Percentiles rank a stretch among this genome's conserved stretches.
These are phyloP conservation scores for Stellera chamaejasme DNA, from an alignment of 345 rosid genomes.

Conservation along the genomic window DNA sequence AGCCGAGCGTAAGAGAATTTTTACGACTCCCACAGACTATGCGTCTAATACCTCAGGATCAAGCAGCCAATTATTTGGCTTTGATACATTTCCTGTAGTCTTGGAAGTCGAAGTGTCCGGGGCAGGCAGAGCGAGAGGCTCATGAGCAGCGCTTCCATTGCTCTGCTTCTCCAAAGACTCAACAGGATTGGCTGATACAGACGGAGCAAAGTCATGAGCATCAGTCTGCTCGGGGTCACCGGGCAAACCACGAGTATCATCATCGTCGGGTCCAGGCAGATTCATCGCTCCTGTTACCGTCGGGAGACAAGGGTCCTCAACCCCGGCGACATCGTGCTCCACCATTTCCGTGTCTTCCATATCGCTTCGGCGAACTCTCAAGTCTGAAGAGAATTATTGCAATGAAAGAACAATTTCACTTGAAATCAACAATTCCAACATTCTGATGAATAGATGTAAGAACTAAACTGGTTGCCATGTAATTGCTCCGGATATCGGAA, in stretches of 20 bases:
- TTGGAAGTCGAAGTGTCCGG: slow-evolving; percentile 11
- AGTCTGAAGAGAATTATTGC: not conserved
- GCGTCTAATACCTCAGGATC: slow-evolving; percentile 38
- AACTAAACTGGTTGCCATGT: not conserved
- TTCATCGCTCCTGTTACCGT: slow-evolving; percentile 17
- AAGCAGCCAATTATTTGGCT: slow-evolving; percentile 57
- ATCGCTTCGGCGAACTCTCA: slow-evolving; percentile 14
- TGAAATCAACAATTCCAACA: too few relatives aligned
- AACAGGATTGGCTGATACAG: not conserved
- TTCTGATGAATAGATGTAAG: not conserved
- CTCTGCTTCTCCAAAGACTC: slow-evolving; percentile 17
- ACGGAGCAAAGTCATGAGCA: slow-evolving; percentile 12
- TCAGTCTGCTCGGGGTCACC: slow-evolving; percentile 34
- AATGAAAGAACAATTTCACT: too few relatives aligned
- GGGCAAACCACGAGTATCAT: slow-evolving; percentile 30
- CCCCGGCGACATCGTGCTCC: slow-evolving; percentile 24
- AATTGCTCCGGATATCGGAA: too few relatives aligned
- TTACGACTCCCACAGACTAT: not conserved
- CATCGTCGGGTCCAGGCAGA: slow-evolving; percentile 13
- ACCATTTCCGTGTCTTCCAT: slow-evolving; percentile 50
- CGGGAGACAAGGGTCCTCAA: slow-evolving; percentile 16
- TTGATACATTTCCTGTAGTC: slow-evolving; percentile 25
- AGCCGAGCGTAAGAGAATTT: not conserved
- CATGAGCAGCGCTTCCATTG: slow-evolving; percentile 14
- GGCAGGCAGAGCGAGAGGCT: slow-evolving; percentile 15